Percentiles rank a stretch among this genome's conserved stretches.
These are phyloP conservation scores for Nothopassalora personata DNA, from an alignment of 2,329 filamentous ascomycete species.

Conservation along the genomic window DNA sequence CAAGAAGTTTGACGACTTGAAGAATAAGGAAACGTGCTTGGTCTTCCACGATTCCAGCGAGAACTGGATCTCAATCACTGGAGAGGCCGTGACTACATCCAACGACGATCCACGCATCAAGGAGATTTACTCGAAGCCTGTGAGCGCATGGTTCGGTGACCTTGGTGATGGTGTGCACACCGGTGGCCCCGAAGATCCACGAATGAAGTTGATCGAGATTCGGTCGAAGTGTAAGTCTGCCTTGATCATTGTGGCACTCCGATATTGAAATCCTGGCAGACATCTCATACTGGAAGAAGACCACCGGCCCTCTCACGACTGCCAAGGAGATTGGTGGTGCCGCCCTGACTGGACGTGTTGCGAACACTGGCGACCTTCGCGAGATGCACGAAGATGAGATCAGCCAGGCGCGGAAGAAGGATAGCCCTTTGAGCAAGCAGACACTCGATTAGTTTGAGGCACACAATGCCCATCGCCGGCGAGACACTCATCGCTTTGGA, in stretches of 20 bases:
- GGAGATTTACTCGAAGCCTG: conserved; percentile 39
- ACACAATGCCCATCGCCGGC: too few species aligned
- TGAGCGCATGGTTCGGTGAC: conserved; percentile 48
- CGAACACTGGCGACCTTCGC: conserved; percentile 31
- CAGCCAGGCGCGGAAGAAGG: conserved; percentile 25
- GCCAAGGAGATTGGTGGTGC: conserved; percentile 31
- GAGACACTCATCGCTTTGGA: too few species aligned
- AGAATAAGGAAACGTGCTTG: conserved; percentile 39
- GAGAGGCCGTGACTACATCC: conserved; percentile 36
- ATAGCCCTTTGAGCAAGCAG: conserved; percentile 22
- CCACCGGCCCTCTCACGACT: conserved; percentile 26
- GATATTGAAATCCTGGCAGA: conserved; percentile 21
- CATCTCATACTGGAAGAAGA: conserved; percentile 34
- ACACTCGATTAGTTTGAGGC: too few species aligned
- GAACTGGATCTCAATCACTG: conserved; percentile 45
- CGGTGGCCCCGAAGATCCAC: conserved; percentile 43
- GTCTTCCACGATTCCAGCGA: conserved; percentile 45
- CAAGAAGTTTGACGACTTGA: conserved; percentile 44
- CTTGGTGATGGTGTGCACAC: conserved; percentile 46
- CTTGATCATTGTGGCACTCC: background rate
- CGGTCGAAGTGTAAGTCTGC: conserved; percentile 29
- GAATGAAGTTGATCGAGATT: conserved; percentile 42
- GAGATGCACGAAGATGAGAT: conserved; percentile 32
- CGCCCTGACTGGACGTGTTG: conserved; percentile 30
- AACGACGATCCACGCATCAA: conserved; percentile 47